Conservation (phyloP, 2,329 filamentous ascomycete species). For the Cercospora sojina region DNA sequence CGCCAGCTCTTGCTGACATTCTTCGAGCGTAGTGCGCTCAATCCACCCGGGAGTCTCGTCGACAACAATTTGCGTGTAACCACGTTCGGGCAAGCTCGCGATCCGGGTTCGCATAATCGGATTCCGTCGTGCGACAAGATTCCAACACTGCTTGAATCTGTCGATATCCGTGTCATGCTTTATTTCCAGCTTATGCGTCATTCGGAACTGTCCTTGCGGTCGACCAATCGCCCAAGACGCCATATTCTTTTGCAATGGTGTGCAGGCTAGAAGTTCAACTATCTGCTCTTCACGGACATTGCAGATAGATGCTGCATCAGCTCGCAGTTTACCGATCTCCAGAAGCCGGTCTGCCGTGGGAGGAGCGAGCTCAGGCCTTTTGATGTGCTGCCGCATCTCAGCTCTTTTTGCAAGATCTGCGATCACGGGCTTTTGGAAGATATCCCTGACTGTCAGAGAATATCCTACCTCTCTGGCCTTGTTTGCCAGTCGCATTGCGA, state of each 20-base stretch:
- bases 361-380: not conserved
- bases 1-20: not conserved
- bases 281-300: not conserved
- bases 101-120: not conserved
- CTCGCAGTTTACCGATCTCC: not conserved
- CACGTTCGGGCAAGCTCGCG: not conserved
- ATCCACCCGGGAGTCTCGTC: not conserved
- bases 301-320: not conserved
- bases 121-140: not conserved
- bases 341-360: not conserved
- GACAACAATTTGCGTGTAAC: not conserved
- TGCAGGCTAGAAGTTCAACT: not conserved
- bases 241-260: not conserved
- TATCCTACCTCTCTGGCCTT: not conserved
- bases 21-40: not conserved
- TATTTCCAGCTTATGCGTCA: not conserved
- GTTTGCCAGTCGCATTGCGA: not conserved
- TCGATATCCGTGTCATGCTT: not conserved
- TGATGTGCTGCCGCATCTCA: not conserved
- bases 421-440: not conserved
- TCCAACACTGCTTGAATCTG: not conserved
- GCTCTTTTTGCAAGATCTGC: not conserved
- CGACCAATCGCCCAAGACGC: not conserved
- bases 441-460: not conserved
- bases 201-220: not conserved